A percentile compares a stretch with the other conserved stretches of the same genome.
Evolutionary conservation across 1,284 basidiomycete species (phyloP).

Genomic region (Trametes versicolor): DNA sequence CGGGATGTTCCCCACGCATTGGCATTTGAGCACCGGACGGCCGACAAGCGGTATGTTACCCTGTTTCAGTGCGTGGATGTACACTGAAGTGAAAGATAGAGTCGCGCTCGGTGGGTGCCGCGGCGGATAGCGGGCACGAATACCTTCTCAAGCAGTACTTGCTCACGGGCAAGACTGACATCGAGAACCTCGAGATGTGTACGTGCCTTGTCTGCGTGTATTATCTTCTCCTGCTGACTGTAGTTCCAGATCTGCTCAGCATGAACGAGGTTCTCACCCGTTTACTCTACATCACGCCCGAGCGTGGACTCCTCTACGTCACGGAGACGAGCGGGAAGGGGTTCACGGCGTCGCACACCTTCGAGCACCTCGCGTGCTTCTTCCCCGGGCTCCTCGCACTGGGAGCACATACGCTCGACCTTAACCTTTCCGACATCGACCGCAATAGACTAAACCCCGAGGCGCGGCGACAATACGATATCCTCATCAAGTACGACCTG

Average conservation of each 20-base stretch:
- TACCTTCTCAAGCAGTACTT: constrained; percentile 82
- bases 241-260: constrained; percentile 61
- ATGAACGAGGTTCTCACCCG: constrained; percentile 70
- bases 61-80: neutral
- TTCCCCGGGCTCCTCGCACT: constrained; percentile 81
- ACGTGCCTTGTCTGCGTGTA: constrained; percentile 39
- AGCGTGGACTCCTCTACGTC: constrained; percentile 69
- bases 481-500: constrained; percentile 51
- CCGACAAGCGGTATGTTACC: constrained; percentile 51
- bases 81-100: constrained; percentile 5
- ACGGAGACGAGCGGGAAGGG: constrained; percentile 39
- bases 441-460: constrained; percentile 48
- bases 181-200: constrained; percentile 70
- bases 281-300: constrained; percentile 72
- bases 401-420: constrained; percentile 68
- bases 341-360: constrained; percentile 55
- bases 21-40: constrained; percentile 55
- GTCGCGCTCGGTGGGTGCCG: constrained; percentile 62
- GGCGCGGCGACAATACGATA: constrained; percentile 35
- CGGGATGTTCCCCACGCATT: constrained; percentile 65
- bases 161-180: constrained; percentile 68
- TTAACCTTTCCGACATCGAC: constrained; percentile 63
- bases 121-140: constrained; percentile 78
- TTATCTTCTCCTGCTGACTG: neutral
- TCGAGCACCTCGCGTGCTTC: constrained; percentile 85